Evolutionary conservation across 2,329 filamentous ascomycete genomes (phyloP).

Genomic region (Tolypocladium endophyticum): DNA sequence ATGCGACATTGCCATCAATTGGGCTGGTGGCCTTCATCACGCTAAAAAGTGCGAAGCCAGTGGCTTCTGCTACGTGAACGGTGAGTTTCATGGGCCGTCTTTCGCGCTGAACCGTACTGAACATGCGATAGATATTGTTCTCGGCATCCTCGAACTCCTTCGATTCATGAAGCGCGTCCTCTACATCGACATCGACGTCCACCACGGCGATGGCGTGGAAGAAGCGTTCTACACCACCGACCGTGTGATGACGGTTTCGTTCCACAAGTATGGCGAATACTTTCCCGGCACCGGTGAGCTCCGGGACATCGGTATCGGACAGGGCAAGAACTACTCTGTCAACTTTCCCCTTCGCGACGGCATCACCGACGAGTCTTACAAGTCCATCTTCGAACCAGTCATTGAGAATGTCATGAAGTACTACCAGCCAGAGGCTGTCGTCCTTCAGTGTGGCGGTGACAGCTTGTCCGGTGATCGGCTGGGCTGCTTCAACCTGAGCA

Average conservation of each 20-base stretch:
- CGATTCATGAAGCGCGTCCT: conserved; percentile 89
- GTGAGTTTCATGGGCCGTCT: conserved; percentile 32
- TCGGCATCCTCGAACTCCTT: conserved; percentile 85
- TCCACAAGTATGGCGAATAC: conserved; percentile 95
- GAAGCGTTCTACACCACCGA: conserved; percentile 91
- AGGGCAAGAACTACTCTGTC: conserved; percentile 80
- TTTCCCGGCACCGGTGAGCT: conserved; percentile 88
- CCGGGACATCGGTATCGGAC: conserved; percentile 75
- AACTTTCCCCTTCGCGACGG: conserved; percentile 89
- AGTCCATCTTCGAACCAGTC: conserved; percentile 83
- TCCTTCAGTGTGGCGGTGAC: conserved; percentile 92
- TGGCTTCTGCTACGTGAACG: conserved; percentile 98
- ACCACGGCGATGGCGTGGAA: conserved; percentile 88
- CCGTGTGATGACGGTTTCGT: conserved; percentile 84
- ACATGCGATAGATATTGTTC: conserved; percentile 65
- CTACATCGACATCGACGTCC: conserved; percentile 93
- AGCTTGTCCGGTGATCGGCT: conserved; percentile 88
- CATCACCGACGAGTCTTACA: conserved; percentile 83
- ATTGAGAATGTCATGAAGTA: conserved; percentile 78
- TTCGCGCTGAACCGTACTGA: neutral
- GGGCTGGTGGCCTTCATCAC: conserved; percentile 94
- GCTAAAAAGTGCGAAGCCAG: conserved; percentile 94
- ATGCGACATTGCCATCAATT: conserved; percentile 95
- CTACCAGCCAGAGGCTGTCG: conserved; percentile 84
- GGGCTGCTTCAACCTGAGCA: conserved; percentile 95